These are phyloP conservation scores for Pichia sp. DNA, from an alignment of 1,139 yeast species.

Conservation along the genomic window DNA sequence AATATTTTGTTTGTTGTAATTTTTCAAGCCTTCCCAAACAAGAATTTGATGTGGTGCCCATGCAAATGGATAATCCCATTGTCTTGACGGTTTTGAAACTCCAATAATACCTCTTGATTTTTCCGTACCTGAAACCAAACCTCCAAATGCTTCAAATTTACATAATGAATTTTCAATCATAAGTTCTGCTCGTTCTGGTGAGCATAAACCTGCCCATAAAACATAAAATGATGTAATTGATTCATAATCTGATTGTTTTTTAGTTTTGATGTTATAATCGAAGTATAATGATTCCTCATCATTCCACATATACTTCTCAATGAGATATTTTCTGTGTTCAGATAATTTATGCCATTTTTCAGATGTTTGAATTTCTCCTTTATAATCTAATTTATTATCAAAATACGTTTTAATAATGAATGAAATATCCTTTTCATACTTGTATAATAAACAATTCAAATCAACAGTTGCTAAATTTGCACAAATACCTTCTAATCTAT, in stretches of 20 bases:
- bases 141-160: slow-evolving; percentile 81
- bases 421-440: slow-evolving; percentile 85
- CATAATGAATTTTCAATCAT: slow-evolving; percentile 57
- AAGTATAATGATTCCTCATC: slow-evolving; percentile 71
- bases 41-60: slow-evolving; percentile 99
- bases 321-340: slow-evolving; percentile 43
- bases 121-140: slow-evolving; percentile 80
- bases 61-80: slow-evolving; percentile 97
- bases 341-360: slow-evolving; percentile 59
- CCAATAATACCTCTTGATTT: slow-evolving; percentile 69
- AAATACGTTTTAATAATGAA: slow-evolving; percentile 52
- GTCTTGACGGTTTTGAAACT: slow-evolving; percentile 72
- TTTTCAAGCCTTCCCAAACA: slow-evolving; percentile 81
- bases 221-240: slow-evolving; percentile 94
- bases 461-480: slow-evolving; percentile 90
- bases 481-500: slow-evolving; percentile 83
- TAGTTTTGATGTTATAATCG: slow-evolving; percentile 68
- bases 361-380: slow-evolving; percentile 42
- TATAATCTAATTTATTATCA: slow-evolving; percentile 39
- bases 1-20: slow-evolving; percentile 61
- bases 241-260: slow-evolving; percentile 60
- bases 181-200: slow-evolving; percentile 63
- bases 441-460: slow-evolving; percentile 76
- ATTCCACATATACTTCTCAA: slow-evolving; percentile 79
- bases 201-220: slow-evolving; percentile 75